Conservation (phyloP, 768 basidiomycete genomes). For the Cystofilobasidium bisporidii region DNA sequence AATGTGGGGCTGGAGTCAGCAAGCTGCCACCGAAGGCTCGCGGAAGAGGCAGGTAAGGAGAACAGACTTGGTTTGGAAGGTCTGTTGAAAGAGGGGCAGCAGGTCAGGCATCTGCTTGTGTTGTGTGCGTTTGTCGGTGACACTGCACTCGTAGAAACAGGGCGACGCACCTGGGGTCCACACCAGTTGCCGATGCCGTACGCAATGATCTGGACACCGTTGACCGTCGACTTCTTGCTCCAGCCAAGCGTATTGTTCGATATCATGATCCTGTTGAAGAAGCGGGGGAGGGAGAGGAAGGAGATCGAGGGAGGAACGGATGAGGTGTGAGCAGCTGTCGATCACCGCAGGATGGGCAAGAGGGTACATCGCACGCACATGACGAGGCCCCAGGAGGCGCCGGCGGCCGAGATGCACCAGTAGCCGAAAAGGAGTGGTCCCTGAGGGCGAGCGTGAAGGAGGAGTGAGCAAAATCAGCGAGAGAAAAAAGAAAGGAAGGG, state of each 20-base stretch:
- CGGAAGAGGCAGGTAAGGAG: too few relatives aligned
- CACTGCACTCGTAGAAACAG: too few relatives aligned
- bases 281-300: too few relatives aligned
- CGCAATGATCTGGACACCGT: conserved; percentile 30
- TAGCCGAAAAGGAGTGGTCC: conserved; percentile 27
- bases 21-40: too few relatives aligned
- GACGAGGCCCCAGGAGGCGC: conserved; percentile 29
- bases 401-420: conserved; percentile 20
- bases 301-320: too few relatives aligned
- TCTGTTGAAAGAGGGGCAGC: background rate
- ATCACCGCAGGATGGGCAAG: too few relatives aligned
- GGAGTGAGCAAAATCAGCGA: background rate
- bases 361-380: conserved; percentile 21
- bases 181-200: conserved; percentile 27
- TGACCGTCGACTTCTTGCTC: conserved; percentile 31
- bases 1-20: background rate
- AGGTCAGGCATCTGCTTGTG: too few relatives aligned
- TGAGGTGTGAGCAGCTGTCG: too few relatives aligned
- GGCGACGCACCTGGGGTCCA: background rate
- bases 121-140: too few relatives aligned
- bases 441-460: background rate
- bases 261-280: conserved; percentile 4
- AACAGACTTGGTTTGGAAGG: background rate
- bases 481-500: too few relatives aligned
- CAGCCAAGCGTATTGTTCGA: conserved; percentile 30